phyloP scores from a whole-genome alignment of 1,284 basidiomycete species.

The Chiua sp. region DNA sequence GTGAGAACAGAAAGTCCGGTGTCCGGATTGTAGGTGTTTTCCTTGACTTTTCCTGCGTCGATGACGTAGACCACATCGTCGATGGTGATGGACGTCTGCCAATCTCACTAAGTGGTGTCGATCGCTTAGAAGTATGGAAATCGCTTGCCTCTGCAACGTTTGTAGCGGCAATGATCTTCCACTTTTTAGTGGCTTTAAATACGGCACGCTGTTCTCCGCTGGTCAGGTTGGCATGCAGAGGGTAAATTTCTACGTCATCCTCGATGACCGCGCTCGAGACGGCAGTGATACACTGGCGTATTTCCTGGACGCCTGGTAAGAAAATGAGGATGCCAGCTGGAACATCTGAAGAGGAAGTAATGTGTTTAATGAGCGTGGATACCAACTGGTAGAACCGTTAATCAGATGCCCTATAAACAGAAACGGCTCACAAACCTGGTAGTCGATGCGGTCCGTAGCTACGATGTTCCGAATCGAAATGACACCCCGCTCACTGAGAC shows the following conservation, averaged over 20 bases:
- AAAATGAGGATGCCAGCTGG: conserved; percentile 83
- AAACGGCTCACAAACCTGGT: conserved; percentile 51
- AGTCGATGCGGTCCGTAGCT: conserved; percentile 75
- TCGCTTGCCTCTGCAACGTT: conserved; percentile 81
- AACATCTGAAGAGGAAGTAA: conserved; percentile 57
- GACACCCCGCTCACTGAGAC: conserved; percentile 60
- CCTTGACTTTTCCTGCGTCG: conserved; percentile 90
- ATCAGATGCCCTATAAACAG: background rate
- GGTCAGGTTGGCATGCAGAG: conserved; percentile 91
- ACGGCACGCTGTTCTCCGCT: conserved; percentile 85
- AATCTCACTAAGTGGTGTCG: conserved; percentile 3
- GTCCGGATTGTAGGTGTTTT: conserved; percentile 83
- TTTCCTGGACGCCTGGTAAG: conserved; percentile 89
- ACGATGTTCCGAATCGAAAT: conserved; percentile 66
- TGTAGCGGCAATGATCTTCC: conserved; percentile 91
- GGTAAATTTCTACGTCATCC: conserved; percentile 66
- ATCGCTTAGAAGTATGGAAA: background rate
- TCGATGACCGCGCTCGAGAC: conserved; percentile 48
- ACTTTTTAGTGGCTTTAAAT: conserved; percentile 67
- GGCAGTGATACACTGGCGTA: conserved; percentile 79
- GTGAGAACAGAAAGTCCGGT: conserved; percentile 77
- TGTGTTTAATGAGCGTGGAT: conserved; percentile 67
- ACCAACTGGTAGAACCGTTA: conserved; percentile 56
- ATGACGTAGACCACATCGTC: conserved; percentile 90
- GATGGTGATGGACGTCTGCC: conserved; percentile 92